Evolutionary conservation across 73 alveolate species (phyloP), one percentile per base, ranked within the genome.

Genomic region (Blepharisma japonicum): DNA sequence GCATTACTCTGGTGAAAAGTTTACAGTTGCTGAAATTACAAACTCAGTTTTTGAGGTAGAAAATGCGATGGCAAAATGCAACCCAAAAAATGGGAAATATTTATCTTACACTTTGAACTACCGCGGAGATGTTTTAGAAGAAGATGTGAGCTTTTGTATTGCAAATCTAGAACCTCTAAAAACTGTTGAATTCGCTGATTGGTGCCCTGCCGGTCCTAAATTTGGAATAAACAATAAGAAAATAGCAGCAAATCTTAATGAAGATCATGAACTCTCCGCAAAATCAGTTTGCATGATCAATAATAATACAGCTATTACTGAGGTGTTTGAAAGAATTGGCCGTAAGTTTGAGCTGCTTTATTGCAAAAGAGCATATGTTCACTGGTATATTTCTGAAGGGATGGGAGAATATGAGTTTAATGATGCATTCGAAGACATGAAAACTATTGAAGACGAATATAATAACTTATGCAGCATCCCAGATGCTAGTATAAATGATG

Each of bases 191-290:
- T 96, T 96, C 89, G 98, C 94, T 87, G 98, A 96, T 84, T 94
- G 98, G 95, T 89, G 98, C 97, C 98, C 98, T 66, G 92, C 97
- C 76, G 98, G 98, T 71, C 92, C 94, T 95, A 92, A 96, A 92
- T 92, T 93, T 81, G 98, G 98, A 56, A 94, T 96, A 82, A 94
- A 91, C 97, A 89, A 93, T 78, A 95, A 96, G 89, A 97, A 98
- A 79, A 98, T 98, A 68, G 86, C 98, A 66, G 98, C 93, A 78
- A 98, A 94, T 68, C 96, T 98, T 81, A 98, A 98, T 61, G 98
- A 98, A 77, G 98, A 92, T 84, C 94, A 90, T 86, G 98, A 97
- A 82, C 90, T 91, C 83, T 95, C 91, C 55, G 78, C 83, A 90
- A 89, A 96, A 89, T 94, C 92, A 83, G 93, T 89, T 76, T 77